These are phyloP conservation scores for Cercis canadensis DNA, from an alignment of 306 rosid species.

Conservation along the genomic window DNA sequence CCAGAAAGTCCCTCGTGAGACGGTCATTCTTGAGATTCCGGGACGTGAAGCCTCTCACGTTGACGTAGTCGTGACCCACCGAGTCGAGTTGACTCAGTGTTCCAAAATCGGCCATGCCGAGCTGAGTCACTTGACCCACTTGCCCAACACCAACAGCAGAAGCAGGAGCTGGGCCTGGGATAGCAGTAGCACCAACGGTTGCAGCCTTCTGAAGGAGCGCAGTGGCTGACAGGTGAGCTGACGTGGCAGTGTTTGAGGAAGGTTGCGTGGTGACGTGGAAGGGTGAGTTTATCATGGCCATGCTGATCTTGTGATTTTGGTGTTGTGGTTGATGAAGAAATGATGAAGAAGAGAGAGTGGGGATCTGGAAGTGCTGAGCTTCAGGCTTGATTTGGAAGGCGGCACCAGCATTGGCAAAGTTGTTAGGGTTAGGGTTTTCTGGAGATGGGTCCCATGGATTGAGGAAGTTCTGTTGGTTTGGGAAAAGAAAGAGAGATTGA, in stretches of 20 bases:
- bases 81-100: conserved; percentile 45
- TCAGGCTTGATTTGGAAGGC: conserved; percentile 57
- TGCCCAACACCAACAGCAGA: conserved; percentile 23
- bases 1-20: conserved; percentile 88
- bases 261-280: conserved; percentile 45
- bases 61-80: conserved; percentile 39
- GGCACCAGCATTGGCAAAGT: neutral
- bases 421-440: conserved; percentile 81
- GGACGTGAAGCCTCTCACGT: conserved; percentile 35
- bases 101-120: conserved; percentile 50
- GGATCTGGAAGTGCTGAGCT: conserved; percentile 40
- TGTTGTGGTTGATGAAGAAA: conserved; percentile 39
- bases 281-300: conserved; percentile 49
- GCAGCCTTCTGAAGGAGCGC: conserved; percentile 95
- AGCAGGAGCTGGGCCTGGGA: conserved; percentile 27
- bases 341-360: conserved; percentile 27
- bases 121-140: conserved; percentile 52
- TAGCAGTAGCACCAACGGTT: conserved; percentile 56
- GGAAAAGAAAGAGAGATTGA: conserved; percentile 68
- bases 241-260: conserved; percentile 47
- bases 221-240: conserved; percentile 87
- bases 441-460: conserved; percentile 66
- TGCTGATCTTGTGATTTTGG: conserved; percentile 2
- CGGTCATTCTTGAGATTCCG: conserved; percentile 47
- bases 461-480: conserved; percentile 41